Conservation (phyloP, 805 yeast genomes). For the Yarrowia deformans region DNA sequence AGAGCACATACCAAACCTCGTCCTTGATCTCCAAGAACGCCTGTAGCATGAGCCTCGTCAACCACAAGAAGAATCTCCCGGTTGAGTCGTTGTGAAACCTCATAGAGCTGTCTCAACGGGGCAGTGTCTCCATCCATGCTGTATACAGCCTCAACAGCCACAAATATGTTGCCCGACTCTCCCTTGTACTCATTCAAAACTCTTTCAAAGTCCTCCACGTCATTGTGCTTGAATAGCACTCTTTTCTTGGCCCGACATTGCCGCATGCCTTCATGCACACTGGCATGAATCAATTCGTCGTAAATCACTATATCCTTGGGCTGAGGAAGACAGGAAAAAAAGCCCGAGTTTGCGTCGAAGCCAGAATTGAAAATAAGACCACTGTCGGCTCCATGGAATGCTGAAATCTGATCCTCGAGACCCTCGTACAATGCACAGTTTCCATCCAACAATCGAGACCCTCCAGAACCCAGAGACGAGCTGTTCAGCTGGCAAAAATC, state of each 20-base stretch:
- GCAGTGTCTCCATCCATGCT: conserved; percentile 47
- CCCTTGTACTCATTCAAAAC: not conserved
- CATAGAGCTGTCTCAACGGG: conserved; percentile 40
- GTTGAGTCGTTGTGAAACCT: conserved; percentile 1
- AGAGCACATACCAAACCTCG: conserved; percentile 57
- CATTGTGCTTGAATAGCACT: conserved; percentile 42
- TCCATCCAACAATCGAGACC: conserved; percentile 46
- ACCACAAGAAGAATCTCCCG: conserved; percentile 52
- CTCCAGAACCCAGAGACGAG: conserved; percentile 44
- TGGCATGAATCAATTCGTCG: conserved; percentile 46
- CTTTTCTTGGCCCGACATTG: conserved; percentile 41
- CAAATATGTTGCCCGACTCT: conserved; percentile 41
- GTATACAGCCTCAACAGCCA: conserved; percentile 45
- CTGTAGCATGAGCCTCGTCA: conserved; percentile 92
- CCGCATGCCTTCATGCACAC: conserved; percentile 46
- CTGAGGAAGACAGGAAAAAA: conserved; percentile 45
- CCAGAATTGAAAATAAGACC: conserved; percentile 46
- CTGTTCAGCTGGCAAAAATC: not conserved
- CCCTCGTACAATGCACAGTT: conserved; percentile 43
- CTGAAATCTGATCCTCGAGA: conserved; percentile 42
- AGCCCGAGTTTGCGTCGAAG: conserved; percentile 45
- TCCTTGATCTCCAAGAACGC: conserved; percentile 85
- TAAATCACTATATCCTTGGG: conserved; percentile 44
- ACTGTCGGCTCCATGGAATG: conserved; percentile 43
- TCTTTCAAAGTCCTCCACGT: conserved; percentile 38